phyloP scores from a whole-genome alignment of 1,284 basidiomycete species.

The Earliella scabrosa region DNA sequence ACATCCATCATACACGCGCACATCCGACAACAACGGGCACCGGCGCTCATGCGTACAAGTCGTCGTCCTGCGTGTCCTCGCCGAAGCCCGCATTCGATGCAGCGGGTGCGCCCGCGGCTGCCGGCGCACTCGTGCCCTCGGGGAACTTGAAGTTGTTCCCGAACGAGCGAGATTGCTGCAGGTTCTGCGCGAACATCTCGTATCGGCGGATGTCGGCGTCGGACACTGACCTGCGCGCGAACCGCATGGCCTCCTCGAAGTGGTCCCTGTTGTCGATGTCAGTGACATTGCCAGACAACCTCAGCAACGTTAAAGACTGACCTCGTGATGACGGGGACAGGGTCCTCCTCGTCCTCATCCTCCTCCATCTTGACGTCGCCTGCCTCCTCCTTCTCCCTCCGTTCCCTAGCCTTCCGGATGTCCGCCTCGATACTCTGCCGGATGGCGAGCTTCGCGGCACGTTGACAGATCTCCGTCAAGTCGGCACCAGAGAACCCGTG shows the following conservation, averaged over 20 bases:
- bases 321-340: slow-evolving; percentile 94
- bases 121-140: slow-evolving; percentile 61
- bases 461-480: slow-evolving; percentile 98
- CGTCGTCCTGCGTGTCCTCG: slow-evolving; percentile 84
- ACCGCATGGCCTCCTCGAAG: slow-evolving; percentile 99
- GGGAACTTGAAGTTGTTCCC: slow-evolving; percentile 98
- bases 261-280: slow-evolving; percentile 61
- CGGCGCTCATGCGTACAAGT: slow-evolving; percentile 75
- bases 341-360: slow-evolving; percentile 84
- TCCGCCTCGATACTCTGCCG: slow-evolving; percentile 95
- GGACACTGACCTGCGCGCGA: slow-evolving; percentile 88
- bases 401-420: slow-evolving; percentile 82
- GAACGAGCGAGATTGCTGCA: slow-evolving; percentile 87
- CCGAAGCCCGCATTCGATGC: slow-evolving; percentile 81
- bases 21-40: not conserved
- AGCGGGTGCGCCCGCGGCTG: slow-evolving; percentile 47
- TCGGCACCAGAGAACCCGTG: slow-evolving; percentile 99
- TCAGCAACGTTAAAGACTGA: slow-evolving; percentile 29
- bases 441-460: slow-evolving; percentile 96
- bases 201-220: slow-evolving; percentile 95
- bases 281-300: not conserved
- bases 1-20: slow-evolving; percentile 8
- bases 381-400: slow-evolving; percentile 80
- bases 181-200: slow-evolving; percentile 90
- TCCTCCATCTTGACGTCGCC: slow-evolving; percentile 78